These are phyloP conservation scores for Alternaria sp. DNA, from an alignment of 2,329 filamentous ascomycete species.

Conservation along the genomic window DNA sequence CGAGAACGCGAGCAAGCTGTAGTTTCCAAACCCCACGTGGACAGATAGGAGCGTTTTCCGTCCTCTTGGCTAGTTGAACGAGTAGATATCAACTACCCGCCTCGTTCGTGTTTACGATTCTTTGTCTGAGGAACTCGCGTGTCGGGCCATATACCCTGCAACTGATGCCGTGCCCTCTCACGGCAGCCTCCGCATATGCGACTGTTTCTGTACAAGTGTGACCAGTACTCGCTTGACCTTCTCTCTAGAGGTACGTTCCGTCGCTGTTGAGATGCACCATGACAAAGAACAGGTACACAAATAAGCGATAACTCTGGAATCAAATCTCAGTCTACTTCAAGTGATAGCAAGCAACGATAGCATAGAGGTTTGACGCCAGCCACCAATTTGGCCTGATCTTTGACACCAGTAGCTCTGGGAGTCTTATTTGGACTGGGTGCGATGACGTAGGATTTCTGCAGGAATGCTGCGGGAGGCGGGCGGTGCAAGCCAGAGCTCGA, in stretches of 20 bases:
- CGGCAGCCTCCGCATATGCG: constrained; percentile 4
- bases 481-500: constrained; percentile 22
- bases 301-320: constrained; percentile 16
- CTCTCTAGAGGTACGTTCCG: constrained; percentile 15
- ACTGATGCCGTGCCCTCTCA: background rate
- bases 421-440: background rate
- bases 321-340: background rate
- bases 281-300: constrained; percentile 24
- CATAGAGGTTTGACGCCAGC: background rate
- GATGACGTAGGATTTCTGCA: background rate
- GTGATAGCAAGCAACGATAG: background rate
- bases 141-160: constrained; percentile 12
- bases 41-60: too few relatives aligned
- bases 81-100: background rate
- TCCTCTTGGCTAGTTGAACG: background rate
- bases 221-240: constrained; percentile 24
- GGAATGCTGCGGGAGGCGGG: constrained; percentile 11
- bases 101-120: background rate
- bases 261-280: constrained; percentile 10
- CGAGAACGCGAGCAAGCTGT: constrained; percentile 23
- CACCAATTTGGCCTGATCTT: rapidly evolving
- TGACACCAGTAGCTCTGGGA: background rate
- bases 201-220: constrained; percentile 14
- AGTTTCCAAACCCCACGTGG: background rate
- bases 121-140: constrained; percentile 27